These are phyloP conservation scores for Sonneratia alba DNA, from an alignment of 345 rosid genomes.

Conservation along the genomic window DNA sequence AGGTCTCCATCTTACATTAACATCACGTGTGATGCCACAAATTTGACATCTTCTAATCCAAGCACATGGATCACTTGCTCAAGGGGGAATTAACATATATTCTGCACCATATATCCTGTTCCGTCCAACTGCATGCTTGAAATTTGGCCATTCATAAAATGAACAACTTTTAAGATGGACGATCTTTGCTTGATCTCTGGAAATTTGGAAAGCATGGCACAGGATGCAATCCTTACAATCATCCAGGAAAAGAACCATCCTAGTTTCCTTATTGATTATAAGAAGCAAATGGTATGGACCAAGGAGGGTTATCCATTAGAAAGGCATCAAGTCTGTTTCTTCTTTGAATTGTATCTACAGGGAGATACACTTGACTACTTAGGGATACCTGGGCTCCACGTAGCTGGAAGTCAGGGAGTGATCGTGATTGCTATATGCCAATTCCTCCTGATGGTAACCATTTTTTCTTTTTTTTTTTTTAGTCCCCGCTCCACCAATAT, in stretches of 20 bases:
- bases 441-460: conserved; percentile 59
- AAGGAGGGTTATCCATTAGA: not conserved
- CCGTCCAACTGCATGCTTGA: not conserved
- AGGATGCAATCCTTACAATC: not conserved
- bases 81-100: not conserved
- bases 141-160: not conserved
- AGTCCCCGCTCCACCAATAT: not conserved
- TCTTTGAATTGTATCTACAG: conserved; percentile 18
- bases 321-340: not conserved
- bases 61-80: not conserved
- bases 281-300: not conserved
- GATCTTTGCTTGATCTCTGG: not conserved
- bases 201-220: not conserved
- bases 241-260: not conserved
- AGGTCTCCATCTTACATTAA: conserved; percentile 28
- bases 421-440: conserved; percentile 81
- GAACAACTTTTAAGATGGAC: not conserved
- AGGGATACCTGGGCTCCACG: conserved; percentile 85
- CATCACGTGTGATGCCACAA: not conserved
- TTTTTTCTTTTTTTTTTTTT: not conserved
- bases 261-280: not conserved
- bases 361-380: conserved; percentile 92
- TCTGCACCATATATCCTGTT: not conserved
- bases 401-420: conserved; percentile 95
- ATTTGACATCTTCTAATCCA: not conserved